Evolutionary conservation across 495 filamentous ascomycete genomes (phyloP).

Genomic region (Penicillium cinerascens): DNA sequence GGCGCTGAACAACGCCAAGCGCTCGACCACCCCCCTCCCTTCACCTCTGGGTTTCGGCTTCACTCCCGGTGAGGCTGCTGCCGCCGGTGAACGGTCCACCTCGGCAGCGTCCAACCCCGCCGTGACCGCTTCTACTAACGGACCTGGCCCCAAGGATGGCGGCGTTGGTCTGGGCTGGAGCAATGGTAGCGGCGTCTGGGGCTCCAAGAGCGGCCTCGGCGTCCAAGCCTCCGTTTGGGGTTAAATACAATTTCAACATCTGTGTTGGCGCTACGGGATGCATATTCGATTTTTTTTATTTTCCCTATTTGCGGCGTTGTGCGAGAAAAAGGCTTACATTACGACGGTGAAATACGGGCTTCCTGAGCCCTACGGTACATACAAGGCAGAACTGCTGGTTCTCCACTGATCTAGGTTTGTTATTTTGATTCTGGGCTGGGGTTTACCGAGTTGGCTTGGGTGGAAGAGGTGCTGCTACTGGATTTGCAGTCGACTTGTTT

Average conservation of each 20-base stretch:
- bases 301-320: conserved; percentile 15
- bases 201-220: conserved; percentile 64
- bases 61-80: conserved; percentile 50
- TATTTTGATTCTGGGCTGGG: not conserved
- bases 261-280: conserved; percentile 9
- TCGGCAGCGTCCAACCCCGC: conserved; percentile 61
- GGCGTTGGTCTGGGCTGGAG: conserved; percentile 66
- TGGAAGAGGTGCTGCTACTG: not conserved
- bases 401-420: not conserved
- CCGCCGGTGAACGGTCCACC: conserved; percentile 51
- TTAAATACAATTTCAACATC: conserved; percentile 33
- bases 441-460: not conserved
- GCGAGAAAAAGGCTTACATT: conserved; percentile 13
- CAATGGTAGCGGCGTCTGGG: conserved; percentile 69
- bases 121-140: conserved; percentile 27
- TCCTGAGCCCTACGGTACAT: conserved; percentile 13
- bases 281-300: conserved; percentile 7
- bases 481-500: not conserved
- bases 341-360: conserved; percentile 6
- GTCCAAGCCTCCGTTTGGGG: conserved; percentile 78
- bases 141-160: conserved; percentile 42
- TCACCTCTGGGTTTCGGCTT: conserved; percentile 80
- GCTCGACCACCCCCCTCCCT: conserved; percentile 83
- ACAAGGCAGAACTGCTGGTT: conserved; percentile 3
- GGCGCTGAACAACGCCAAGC: conserved; percentile 63